Evolutionary conservation across 1,284 basidiomycete species (phyloP).

Genomic region (Cryptococcus depauperatus): DNA sequence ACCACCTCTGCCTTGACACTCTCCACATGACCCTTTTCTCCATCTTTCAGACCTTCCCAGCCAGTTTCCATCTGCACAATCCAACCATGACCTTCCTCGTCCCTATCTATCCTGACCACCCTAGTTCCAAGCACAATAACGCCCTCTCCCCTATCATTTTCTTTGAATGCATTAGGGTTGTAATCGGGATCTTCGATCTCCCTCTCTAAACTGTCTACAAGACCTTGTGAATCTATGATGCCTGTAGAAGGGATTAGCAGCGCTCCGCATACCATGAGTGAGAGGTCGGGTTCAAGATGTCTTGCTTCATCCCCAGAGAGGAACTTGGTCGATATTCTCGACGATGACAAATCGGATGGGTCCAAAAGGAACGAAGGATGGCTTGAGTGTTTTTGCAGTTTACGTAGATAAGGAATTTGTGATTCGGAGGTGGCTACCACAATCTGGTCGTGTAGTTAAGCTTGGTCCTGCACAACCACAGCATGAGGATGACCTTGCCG

Average conservation of each 20-base stretch:
- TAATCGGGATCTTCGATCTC: conserved; percentile 53
- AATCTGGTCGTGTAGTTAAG: conserved; percentile 45
- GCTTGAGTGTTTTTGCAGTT: conserved; percentile 58
- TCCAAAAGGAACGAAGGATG: conserved; percentile 28
- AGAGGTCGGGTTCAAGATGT: conserved; percentile 73
- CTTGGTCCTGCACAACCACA: neutral
- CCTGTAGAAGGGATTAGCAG: conserved; percentile 81
- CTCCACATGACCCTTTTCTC: conserved; percentile 48
- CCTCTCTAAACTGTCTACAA: conserved; percentile 69
- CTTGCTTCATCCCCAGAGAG: conserved; percentile 65
- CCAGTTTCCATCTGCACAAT: conserved; percentile 61
- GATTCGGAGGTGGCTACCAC: conserved; percentile 61
- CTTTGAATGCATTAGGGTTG: conserved; percentile 5
- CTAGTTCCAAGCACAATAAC: conserved; percentile 72
- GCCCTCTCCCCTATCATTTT: conserved; percentile 46
- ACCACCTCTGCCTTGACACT: conserved; percentile 74
- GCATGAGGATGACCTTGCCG: conserved; percentile 55
- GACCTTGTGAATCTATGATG: conserved; percentile 77
- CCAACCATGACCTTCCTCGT: conserved; percentile 46
- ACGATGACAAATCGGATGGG: conserved; percentile 15
- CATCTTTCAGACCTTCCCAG: conserved; percentile 47
- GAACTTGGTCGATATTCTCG: conserved; percentile 58
- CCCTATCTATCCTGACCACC: conserved; percentile 77
- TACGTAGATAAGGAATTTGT: conserved; percentile 63
- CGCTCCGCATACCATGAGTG: conserved; percentile 60